Evolutionary conservation across 306 rosid species (phyloP), one percentile per base, ranked within the genome.

Genomic region (Crotalaria pallida): DNA sequence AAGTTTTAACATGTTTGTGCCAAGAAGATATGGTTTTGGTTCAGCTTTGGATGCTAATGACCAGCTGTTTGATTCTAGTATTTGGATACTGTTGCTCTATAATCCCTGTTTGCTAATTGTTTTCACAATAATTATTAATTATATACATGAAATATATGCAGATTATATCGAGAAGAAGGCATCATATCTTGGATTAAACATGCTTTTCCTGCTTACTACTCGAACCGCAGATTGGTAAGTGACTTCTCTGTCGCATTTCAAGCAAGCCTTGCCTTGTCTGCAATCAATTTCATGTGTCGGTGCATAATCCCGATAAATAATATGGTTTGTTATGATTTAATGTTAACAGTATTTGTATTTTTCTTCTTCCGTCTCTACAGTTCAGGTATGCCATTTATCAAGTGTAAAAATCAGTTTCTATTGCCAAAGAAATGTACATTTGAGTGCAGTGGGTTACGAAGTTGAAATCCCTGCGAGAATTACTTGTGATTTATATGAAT

Each of bases 131-230:
- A 43, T 47, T 47, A 40, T 23, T 47, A 61, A 58, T 34, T 38
- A 40, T 36, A 67, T 61, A 58, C n/a, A 68, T 49, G 24, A 45
- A 76, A 74, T 86, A 27, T 40, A 38, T 79, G 84, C 89, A 95
- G 99, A 95, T 82, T 95, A 84, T 72, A 75, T 95, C 58, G 99
- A 95, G 84, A 95, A 83, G 84, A 89, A 87, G 83, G 91, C 99
- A 21, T 77, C 91, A 34, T 80, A 80, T 27, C 84, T 87, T 44
- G 96, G 97, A 65, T 76, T 95, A 82, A 81, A 89, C 47, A 91
- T 47, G 80, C 91, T 95, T 74, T 95, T 91, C 78, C 84, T 95
- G 72, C 91, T 95, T 9, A 95, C 99, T 18, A 95, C 97, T 2
- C 87, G 96, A 0, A 87, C 97, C 34, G 97, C 97, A 40, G 97